A percentile compares a stretch with the other conserved stretches of the same genome.
These are phyloP conservation scores for Casuarina equisetifolia DNA, from an alignment of 306 rosid genomes.

Conservation along the genomic window DNA sequence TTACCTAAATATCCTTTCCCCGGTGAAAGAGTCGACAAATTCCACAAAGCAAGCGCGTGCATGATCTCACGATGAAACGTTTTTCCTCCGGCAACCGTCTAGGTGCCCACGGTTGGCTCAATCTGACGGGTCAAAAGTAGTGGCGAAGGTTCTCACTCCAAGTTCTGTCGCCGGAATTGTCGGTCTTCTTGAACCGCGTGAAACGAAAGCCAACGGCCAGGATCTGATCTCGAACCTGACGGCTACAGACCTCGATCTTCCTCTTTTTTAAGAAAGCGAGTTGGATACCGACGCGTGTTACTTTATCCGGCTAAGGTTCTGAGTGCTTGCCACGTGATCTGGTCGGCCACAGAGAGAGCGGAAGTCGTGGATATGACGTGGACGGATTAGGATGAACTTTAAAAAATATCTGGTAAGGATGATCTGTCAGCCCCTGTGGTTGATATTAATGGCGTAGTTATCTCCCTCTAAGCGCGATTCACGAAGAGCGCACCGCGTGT, in stretches of 20 bases:
- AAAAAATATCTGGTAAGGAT: neutral
- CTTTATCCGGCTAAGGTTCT: too few relatives aligned
- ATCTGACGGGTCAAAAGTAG: neutral
- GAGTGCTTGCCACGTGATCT: neutral
- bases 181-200: neutral
- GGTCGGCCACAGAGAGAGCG: neutral
- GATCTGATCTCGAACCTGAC: neutral
- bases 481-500: too few relatives aligned
- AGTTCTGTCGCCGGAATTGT: neutral
- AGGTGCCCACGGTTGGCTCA: neutral
- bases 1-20: neutral
- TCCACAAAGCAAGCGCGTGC: neutral
- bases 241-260: too few relatives aligned
- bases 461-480: too few relatives aligned
- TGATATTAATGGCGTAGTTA: too few relatives aligned
- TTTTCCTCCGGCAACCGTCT: neutral
- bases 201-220: neutral
- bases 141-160: neutral
- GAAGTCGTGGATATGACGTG: conserved; percentile 19
- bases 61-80: neutral
- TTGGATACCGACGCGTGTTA: conserved; percentile 20
- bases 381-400: conserved; percentile 11
- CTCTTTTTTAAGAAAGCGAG: too few relatives aligned
- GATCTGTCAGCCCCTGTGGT: too few relatives aligned
- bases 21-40: neutral